Base-by-base conservation (phyloP, 164 flowering plant species). In the Magnolia officinalis region DNA sequence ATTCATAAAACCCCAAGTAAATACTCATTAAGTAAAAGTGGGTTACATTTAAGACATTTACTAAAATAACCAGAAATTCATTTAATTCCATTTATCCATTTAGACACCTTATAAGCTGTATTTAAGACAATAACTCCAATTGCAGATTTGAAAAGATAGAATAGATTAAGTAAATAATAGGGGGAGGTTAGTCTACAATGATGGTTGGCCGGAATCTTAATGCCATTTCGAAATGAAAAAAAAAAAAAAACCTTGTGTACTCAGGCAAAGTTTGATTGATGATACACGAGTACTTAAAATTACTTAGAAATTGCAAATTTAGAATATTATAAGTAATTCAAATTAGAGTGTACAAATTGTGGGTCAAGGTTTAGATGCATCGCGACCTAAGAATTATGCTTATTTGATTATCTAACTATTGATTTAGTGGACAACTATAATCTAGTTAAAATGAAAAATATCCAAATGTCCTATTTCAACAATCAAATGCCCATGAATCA, bases 21-120 rank as follows among this genome's bases (percentile, higher is more conserved):
- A 70, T 70, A n/a, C 13, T 13, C 72, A 70, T 50, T 50, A 19
- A 70, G 23, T 45, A 18, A 70, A 70, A 70, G 72, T 70, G 8
- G 72, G 72, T 13, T 49, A 70, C 58, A 70, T 70, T 70, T n/a
- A 70, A 70, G 72, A 70, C 29, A 11, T 49, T 70, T 45, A 70
- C 58, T 70, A 50, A 14, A 50, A 49, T n/a, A 37, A 70, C 59
- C 55, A 5, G 5, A n/a, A 4, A 50, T 20, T 70, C 58, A 21
- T 70, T 50, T 49, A 70, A 29, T 69, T 69, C 49, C 19, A n/a
- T 70, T 50, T 70, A 45, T 70, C 58, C 20, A 29, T 55, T 55
- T 55, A 68, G 51, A 19, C 6, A 20, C 24, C 59, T 49, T 70
- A 13, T 19, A 16, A 70, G 71, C 5, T 37, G 50, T 70, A 70